Conservation (phyloP, 2,329 filamentous ascomycete species). For the Phyllosticta citribraziliensis region DNA sequence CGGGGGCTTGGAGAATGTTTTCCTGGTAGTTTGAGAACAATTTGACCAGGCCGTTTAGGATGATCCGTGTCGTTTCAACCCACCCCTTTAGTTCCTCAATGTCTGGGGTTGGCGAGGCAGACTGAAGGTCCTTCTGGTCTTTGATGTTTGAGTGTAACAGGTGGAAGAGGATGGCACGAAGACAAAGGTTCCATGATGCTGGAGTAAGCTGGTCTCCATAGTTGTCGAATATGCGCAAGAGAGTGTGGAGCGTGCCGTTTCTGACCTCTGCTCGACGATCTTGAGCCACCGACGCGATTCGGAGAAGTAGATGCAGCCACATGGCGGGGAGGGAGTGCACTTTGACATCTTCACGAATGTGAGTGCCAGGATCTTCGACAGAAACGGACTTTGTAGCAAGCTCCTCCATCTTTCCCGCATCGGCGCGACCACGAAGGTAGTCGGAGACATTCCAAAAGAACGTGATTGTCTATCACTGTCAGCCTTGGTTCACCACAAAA, state of each 20-base stretch:
- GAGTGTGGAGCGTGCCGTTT: constrained; percentile 82
- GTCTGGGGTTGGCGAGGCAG: constrained; percentile 9
- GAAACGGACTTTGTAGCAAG: constrained; percentile 8
- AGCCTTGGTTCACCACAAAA: not conserved
- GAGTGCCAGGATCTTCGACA: not conserved
- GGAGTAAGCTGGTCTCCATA: constrained; percentile 72
- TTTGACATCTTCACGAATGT: constrained; percentile 3
- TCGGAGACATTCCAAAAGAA: constrained; percentile 96
- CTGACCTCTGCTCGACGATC: constrained; percentile 66
- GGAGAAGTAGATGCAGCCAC: constrained; percentile 67
- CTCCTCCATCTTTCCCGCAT: constrained; percentile 25
- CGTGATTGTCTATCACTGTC: constrained; percentile 59
- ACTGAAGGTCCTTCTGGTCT: constrained; percentile 17
- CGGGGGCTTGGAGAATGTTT: constrained; percentile 53
- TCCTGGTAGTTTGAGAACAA: constrained; percentile 70
- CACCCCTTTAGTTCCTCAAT: constrained; percentile 20
- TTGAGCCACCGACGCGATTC: constrained; percentile 60
- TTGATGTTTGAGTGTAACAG: constrained; percentile 56
- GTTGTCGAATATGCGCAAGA: constrained; percentile 84
- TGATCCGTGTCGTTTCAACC: constrained; percentile 32
- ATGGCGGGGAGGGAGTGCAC: constrained; percentile 53
- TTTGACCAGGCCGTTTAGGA: constrained; percentile 30
- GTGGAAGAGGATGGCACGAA: constrained; percentile 70
- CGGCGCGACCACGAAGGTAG: constrained; percentile 53
- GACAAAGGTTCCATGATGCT: constrained; percentile 73